Base-by-base conservation (phyloP, 805 yeast genomes). In the Hanseniaspora nectarophila region DNA sequence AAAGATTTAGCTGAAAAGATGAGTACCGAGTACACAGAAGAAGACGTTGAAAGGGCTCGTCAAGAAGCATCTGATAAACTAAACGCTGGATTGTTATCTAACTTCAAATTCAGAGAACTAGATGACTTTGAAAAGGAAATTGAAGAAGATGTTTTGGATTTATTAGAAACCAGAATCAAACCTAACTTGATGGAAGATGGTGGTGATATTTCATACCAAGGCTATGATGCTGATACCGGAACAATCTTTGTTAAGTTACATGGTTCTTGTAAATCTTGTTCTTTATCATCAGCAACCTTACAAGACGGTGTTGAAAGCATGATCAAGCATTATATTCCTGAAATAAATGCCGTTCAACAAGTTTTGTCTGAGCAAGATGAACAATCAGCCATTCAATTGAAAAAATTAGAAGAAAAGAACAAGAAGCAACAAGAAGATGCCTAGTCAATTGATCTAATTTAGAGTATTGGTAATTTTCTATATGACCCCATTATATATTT, bases 101-200 rank as follows among this genome's bases (percentile, higher is more conserved):
- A 49, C 8, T 49, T 31, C 2, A 61, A 65, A 38, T 65, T 64
- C 38, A 49, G 53, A 42, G 62, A 63, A 37, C 56, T 65, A 43
- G 59, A 63, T 10, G 95, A 82, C 45, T 85, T 80, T 46, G 88
- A 83, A 54, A 73, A 76, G 51, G 97, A 90, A 67, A 77, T 87
- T 1, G 83, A 87, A 42, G 80, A 85, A 29, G 83, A 89, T 83
- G 87, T 92, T 61, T 85, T 87, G 60, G 97, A 92, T 63, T 73
- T 92, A 53, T 82, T 94, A 53, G 94, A 85, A 55, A 92, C 98
- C 1, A 80, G 97, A 63, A 89, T 92, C 48, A 81, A 96, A 62
- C 99, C 99, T 1, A 96, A 97, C 1, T 88, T 92, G 54, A 95
- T 88, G 69, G 99, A 92, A 61, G 99, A 92, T 62, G 99, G 99